phyloP scores from a whole-genome alignment of 805 yeast species.

The Candida sphagnicola region DNA sequence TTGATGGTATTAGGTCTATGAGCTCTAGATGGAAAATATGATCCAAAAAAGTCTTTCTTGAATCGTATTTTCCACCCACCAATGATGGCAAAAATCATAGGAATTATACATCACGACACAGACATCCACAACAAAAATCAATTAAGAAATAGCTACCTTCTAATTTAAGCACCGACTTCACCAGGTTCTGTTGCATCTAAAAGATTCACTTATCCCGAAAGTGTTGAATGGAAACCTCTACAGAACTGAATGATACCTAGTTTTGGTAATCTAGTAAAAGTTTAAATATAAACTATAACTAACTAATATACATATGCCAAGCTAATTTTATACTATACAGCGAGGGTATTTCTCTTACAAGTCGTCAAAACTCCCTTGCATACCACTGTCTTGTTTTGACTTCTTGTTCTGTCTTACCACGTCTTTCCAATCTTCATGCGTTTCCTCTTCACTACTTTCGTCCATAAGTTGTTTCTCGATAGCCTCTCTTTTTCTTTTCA shows the following conservation, averaged over 20 bases:
- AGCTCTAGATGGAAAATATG: conserved; percentile 37
- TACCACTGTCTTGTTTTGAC: conserved; percentile 39
- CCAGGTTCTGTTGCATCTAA: too few species aligned
- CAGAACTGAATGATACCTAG: too few species aligned
- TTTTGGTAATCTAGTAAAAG: too few species aligned
- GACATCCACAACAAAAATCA: too few species aligned
- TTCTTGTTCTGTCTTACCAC: conserved; percentile 63
- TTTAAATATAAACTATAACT: background rate
- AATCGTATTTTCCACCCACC: too few species aligned
- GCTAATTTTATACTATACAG: background rate
- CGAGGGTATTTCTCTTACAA: conserved; percentile 18
- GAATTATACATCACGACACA: too few species aligned
- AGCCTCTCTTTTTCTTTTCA: conserved; percentile 63
- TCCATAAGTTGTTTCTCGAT: conserved; percentile 51
- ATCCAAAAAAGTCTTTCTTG: too few species aligned
- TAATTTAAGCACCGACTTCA: too few species aligned
- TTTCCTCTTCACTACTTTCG: conserved; percentile 45
- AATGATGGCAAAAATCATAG: too few species aligned
- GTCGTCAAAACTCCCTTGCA: conserved; percentile 61
- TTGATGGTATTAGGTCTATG: conserved; percentile 64
- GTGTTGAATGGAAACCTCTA: too few species aligned
- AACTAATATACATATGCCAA: background rate
- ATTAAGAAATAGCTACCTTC: too few species aligned
- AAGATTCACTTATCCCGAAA: too few species aligned
- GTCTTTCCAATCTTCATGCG: conserved; percentile 84